Evolutionary conservation across 1,139 yeast genomes (phyloP), one percentile per base, ranked within the genome.

Genomic region (Zygoascus hellenicus): DNA sequence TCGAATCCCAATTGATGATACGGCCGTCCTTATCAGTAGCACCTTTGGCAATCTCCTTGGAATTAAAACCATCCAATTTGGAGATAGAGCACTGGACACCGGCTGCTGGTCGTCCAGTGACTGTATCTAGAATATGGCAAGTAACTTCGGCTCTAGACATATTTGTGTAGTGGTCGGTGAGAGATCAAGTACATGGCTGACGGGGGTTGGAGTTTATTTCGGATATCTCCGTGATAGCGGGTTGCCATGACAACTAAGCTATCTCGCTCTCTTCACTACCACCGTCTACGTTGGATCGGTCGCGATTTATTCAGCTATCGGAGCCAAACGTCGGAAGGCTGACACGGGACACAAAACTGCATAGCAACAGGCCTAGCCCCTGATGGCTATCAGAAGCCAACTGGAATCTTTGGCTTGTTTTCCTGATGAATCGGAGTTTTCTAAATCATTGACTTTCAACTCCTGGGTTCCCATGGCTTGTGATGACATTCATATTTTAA

Each of bases 41-140:
- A 35, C 83, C 81, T 56, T 76, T 68, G 6, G 86, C 90, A 37
- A 53, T 61, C 19, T 53, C 54, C 38, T 52, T 50, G 30, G 52
- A 47, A 14, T 67, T 61, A 13, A 53, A 52, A 14, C 55, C 62
- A 9, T 56, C 60, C 38, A 64, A 45, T 38, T 50, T 44, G 58
- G 60, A 41, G 46, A 65, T 50, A 48, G 61, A 47, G 58, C 71
- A 39, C 72, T 57, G 53, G 14, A 89, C 90, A 16, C 72, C 74
- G 0, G 68, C 61, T 0, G 96, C 96, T 0, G 97, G 97, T 52
- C 70, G 75, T 0, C 97, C 97, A 10, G 73, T 66, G n/a, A 84
- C 80, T 5, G 96, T 88, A 58, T 89, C 96, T 35, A 89, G 71
- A 13, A 89, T 78, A 64, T 89, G 97, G 65, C 96, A 88, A 6